Evolutionary conservation across 805 yeast genomes (phyloP), one percentile per base, ranked within the genome.

Genomic region (Candida maesae): DNA sequence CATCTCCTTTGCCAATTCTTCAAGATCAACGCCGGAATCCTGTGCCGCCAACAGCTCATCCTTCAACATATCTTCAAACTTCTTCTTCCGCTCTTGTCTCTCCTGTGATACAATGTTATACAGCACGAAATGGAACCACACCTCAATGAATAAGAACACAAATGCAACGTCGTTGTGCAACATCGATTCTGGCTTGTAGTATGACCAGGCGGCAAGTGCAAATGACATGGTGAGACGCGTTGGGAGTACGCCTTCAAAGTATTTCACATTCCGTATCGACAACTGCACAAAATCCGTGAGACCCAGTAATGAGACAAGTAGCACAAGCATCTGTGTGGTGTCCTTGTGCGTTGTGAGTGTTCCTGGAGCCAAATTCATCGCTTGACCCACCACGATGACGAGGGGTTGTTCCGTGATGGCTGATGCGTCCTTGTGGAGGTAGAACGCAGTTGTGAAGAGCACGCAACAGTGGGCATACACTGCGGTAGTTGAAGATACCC

Each of bases 161-260:
- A 84, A 81, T 4, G 81, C 74, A 34, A 78, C 63, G 53, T 78
- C 79, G 61, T 82, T 82, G 54, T 82, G 77, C n/a, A 82, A n/a
- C 1, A 41, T 6, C 3, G 43, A 67, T 33, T 64, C 58, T n/a
- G 63, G 62, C 41, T 71, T 70, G 31, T 72, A 39, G 52, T 77
- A 79, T 19, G 79, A 60, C 47, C 68, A 70, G 4, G 68, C 68
- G 7, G 76, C 78, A 27, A 81, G 49, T 0, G 57, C 51, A 50
- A 84, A 81, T 51, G 66, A 74, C 8, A 69, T 30, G 13, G 70
- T 49, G 39, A 82, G 59, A 56, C 90, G 69, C 6, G 72, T 50
- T 9, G 89, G 87, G 2, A 81, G 76, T 10, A 79, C 56, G 0
- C 80, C 67, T 49, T 79, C 81, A 52, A 83, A 82, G 58, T 74